Conservation (phyloP, 2,329 filamentous ascomycete genomes). For the Amylocarpus encephaloides region DNA sequence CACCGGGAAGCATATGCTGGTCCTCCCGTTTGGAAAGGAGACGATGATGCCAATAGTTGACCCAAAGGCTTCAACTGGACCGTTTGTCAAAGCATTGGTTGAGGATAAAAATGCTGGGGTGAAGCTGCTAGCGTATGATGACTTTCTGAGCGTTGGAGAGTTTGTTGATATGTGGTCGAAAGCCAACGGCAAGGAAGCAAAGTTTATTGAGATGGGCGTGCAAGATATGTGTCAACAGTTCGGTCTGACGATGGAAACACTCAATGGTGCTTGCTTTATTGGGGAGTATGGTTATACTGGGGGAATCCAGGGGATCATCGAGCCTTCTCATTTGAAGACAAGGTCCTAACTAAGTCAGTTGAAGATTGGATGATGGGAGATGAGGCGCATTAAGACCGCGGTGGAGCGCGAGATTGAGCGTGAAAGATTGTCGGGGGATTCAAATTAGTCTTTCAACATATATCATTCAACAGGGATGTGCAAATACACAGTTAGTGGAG, state of each 20-base stretch:
- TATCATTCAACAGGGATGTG: too few relatives aligned
- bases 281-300: constrained; percentile 38
- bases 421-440: neutral
- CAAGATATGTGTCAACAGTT: constrained; percentile 33
- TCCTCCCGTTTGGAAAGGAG: constrained; percentile 26
- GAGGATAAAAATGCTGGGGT: constrained; percentile 35
- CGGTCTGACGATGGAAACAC: constrained; percentile 34
- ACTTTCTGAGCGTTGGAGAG: constrained; percentile 32
- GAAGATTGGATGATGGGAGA: constrained; percentile 26
- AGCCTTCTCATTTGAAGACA: constrained; percentile 35
- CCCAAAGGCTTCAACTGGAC: constrained; percentile 35
- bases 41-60: constrained; percentile 37
- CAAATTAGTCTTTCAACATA: too few relatives aligned
- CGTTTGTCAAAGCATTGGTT: constrained; percentile 39
- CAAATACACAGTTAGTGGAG: too few relatives aligned
- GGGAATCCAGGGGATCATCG: constrained; percentile 33
- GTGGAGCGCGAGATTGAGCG: neutral
- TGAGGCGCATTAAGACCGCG: neutral
- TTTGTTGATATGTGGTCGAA: constrained; percentile 33
- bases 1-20: constrained; percentile 30
- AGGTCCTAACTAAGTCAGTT: constrained; percentile 27
- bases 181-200: constrained; percentile 34
- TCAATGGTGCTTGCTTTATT: constrained; percentile 33
- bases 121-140: constrained; percentile 41
- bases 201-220: constrained; percentile 27